Percentiles rank a stretch among this genome's conserved stretches.
These are phyloP conservation scores for Parastagonospora nodorum DNA, from an alignment of 2,329 filamentous ascomycete species.

Conservation along the genomic window DNA sequence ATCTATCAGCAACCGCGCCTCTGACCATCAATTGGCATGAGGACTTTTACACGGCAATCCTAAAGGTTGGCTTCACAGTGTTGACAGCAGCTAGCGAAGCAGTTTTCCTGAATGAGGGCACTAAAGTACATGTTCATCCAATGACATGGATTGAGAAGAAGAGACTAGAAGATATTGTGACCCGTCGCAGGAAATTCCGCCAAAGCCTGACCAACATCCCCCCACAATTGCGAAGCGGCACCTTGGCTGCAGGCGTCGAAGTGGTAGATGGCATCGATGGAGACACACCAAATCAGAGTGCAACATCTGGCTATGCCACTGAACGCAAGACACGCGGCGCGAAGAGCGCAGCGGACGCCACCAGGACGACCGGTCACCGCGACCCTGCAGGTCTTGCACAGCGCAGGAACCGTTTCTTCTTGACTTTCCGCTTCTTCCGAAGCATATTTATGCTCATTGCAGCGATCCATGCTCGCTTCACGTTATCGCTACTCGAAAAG, in stretches of 20 bases:
- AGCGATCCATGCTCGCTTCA: slow-evolving; percentile 61
- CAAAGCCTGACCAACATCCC: slow-evolving; percentile 47
- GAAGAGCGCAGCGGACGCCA: slow-evolving; percentile 25
- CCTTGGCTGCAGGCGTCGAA: slow-evolving; percentile 43
- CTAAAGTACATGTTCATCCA: slow-evolving; percentile 70
- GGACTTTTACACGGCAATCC: slow-evolving; percentile 91
- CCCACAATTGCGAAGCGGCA: slow-evolving; percentile 49
- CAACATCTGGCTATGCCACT: slow-evolving; percentile 63
- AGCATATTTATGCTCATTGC: slow-evolving; percentile 72
- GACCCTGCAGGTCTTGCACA: slow-evolving; percentile 80
- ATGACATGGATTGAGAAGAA: slow-evolving; percentile 94
- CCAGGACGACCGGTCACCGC: slow-evolving; percentile 40
- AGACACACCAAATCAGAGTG: slow-evolving; percentile 31
- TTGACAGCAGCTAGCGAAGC: slow-evolving; percentile 94
- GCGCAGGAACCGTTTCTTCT: slow-evolving; percentile 76
- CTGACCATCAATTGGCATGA: slow-evolving; percentile 83
- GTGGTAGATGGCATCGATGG: slow-evolving; percentile 43
- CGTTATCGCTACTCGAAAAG: slow-evolving; percentile 60
- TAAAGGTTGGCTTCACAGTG: slow-evolving; percentile 84
- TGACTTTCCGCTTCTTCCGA: slow-evolving; percentile 75
- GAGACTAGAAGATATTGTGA: slow-evolving; percentile 75
- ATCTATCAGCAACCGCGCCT: slow-evolving; percentile 68
- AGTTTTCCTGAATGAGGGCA: slow-evolving; percentile 92
- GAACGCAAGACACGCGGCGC: slow-evolving; percentile 66
- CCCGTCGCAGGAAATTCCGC: slow-evolving; percentile 47